These are phyloP conservation scores for Zea luxurians DNA, from an alignment of 176 grass and related monocot genomes.

Conservation along the genomic window DNA sequence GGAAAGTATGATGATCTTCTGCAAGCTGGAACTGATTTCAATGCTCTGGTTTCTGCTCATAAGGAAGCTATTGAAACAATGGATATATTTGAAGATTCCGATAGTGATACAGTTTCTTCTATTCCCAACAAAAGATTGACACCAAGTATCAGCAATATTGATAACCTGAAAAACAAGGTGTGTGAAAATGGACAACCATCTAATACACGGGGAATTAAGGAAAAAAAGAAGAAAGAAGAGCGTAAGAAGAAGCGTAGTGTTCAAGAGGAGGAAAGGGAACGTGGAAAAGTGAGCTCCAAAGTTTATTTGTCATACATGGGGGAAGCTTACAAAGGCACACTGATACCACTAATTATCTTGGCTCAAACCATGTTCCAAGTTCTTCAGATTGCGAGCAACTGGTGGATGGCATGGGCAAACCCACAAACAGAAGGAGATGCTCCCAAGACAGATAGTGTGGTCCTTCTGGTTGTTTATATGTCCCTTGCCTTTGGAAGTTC, in stretches of 20 bases:
- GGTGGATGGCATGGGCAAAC: conserved; percentile 99
- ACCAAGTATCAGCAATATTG: conserved; percentile 70
- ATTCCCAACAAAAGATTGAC: conserved; percentile 64
- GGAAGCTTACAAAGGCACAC: conserved; percentile 81
- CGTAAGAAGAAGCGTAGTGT: conserved; percentile 55
- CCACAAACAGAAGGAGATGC: conserved; percentile 79
- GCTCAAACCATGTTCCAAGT: conserved; percentile 88
- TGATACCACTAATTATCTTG: conserved; percentile 92
- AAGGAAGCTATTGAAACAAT: conserved; percentile 91
- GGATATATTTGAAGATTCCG: conserved; percentile 73
- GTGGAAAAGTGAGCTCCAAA: conserved; percentile 84
- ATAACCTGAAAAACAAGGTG: conserved; percentile 72
- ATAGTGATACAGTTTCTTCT: conserved; percentile 51
- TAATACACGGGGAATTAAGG: conserved; percentile 59
- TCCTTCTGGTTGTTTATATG: conserved; percentile 94
- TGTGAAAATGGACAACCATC: conserved; percentile 59
- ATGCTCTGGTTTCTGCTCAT: conserved; percentile 83
- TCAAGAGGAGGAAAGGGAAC: conserved; percentile 92
- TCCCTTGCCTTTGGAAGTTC: conserved; percentile 94
- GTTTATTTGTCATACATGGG: conserved; percentile 98
- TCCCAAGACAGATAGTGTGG: conserved; percentile 72
- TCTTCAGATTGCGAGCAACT: conserved; percentile 94
- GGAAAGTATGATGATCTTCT: conserved; percentile 94
- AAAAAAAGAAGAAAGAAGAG: conserved; percentile 48
- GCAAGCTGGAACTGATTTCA: conserved; percentile 93